A percentile compares a stretch with the other conserved stretches of the same genome.
phyloP scores from a whole-genome alignment of 345 rosid genomes.

The Corchorus olitorius region DNA sequence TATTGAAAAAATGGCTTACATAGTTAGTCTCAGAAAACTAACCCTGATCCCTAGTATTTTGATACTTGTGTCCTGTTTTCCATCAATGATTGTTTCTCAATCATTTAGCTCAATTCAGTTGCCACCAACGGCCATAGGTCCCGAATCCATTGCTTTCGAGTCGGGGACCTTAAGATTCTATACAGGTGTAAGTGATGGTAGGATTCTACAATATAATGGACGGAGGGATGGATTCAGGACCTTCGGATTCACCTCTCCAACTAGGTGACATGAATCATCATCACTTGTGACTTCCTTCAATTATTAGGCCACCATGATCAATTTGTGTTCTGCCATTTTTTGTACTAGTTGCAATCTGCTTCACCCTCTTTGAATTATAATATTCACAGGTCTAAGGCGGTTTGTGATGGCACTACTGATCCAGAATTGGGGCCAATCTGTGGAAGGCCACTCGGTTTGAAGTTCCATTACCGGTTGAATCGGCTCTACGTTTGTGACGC shows the following conservation, averaged over 20 bases:
- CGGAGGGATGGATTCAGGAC: not conserved
- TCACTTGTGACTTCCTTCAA: no score
- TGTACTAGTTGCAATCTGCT: not conserved
- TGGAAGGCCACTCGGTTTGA: slow-evolving; percentile 17
- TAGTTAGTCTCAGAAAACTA: not conserved
- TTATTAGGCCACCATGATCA: no score
- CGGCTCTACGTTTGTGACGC: slow-evolving; percentile 21
- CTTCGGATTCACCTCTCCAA: slow-evolving; percentile 11
- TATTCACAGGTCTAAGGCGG: not conserved
- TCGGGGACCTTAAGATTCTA: not conserved
- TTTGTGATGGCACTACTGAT: slow-evolving; percentile 7
- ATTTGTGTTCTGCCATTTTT: not conserved
- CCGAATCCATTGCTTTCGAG: slow-evolving; percentile 17
- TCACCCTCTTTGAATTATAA: not conserved
- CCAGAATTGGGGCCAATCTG: slow-evolving; percentile 5
- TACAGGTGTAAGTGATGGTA: slow-evolving; percentile 6
- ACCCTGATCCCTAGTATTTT: not conserved
- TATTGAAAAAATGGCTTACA: not conserved
- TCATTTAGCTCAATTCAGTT: not conserved
- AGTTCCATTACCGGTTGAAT: not conserved
- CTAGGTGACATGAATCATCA: not conserved
- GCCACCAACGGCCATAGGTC: not conserved
- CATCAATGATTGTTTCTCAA: slow-evolving; percentile 7
- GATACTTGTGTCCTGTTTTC: not conserved
- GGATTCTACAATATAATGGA: slow-evolving; percentile 14